These are phyloP conservation scores for Thielaviopsis euricoi DNA, from an alignment of 2,329 filamentous ascomycete species.

Conservation along the genomic window DNA sequence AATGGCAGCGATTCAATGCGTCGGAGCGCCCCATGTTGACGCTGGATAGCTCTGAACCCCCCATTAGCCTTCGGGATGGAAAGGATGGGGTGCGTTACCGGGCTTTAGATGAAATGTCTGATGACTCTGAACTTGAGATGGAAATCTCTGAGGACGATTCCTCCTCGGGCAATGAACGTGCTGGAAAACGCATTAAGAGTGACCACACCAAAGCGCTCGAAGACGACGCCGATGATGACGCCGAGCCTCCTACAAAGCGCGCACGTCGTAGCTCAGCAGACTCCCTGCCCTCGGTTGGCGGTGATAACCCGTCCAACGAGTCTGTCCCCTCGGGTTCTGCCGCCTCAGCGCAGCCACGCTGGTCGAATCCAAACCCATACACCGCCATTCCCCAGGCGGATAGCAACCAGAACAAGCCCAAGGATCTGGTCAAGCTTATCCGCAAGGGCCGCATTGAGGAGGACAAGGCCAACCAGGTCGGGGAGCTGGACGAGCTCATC, in stretches of 20 bases:
- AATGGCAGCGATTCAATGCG: conserved; percentile 22
- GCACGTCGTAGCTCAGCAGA: conserved; percentile 17
- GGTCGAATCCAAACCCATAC: conserved; percentile 94
- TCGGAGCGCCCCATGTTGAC: conserved; percentile 34
- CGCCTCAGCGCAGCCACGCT: conserved; percentile 42
- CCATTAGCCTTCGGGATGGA: conserved; percentile 30
- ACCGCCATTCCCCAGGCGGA: conserved; percentile 70
- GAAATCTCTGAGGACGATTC: conserved; percentile 39
- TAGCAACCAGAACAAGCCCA: conserved; percentile 43
- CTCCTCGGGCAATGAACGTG: conserved; percentile 14
- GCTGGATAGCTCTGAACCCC: conserved; percentile 24
- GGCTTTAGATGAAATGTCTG: conserved; percentile 39
- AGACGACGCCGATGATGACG: conserved; percentile 15
- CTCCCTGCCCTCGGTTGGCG: not conserved
- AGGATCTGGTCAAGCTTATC: conserved; percentile 79
- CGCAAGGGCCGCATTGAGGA: conserved; percentile 64
- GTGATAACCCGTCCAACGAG: not conserved
- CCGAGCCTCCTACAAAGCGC: conserved; percentile 27
- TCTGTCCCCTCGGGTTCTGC: not conserved
- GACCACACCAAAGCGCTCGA: not conserved
- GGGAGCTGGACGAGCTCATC: conserved; percentile 69
- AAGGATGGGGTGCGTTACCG: conserved; percentile 34
- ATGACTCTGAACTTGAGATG: conserved; percentile 48
- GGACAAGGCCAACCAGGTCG: conserved; percentile 32
- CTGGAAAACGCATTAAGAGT: not conserved